Evolutionary conservation across 768 basidiomycete species (phyloP).

Genomic region (Boletus insuetus): DNA sequence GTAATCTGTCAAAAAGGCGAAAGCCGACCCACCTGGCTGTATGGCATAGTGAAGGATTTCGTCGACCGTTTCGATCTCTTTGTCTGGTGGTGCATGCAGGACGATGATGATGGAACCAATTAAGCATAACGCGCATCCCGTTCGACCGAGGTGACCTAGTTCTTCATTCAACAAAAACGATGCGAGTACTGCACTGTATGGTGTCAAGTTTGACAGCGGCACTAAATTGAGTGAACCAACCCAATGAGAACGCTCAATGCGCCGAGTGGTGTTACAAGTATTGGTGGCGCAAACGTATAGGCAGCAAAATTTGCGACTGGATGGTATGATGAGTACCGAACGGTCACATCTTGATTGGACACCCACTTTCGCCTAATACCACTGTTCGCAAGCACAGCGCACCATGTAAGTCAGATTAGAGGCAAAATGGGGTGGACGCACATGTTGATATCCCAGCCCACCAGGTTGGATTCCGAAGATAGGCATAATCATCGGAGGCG

Average conservation of each 20-base stretch:
- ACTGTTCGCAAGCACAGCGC: slow-evolving; percentile 48
- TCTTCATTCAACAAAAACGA: slow-evolving; percentile 92
- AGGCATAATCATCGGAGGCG: slow-evolving; percentile 81
- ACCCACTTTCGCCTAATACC: slow-evolving; percentile 85
- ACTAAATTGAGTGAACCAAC: slow-evolving; percentile 43
- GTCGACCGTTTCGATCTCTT: slow-evolving; percentile 87
- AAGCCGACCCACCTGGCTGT: slow-evolving; percentile 71
- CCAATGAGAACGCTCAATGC: slow-evolving; percentile 95
- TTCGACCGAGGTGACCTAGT: slow-evolving; percentile 86
- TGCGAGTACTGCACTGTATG: slow-evolving; percentile 81
- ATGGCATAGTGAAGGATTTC: slow-evolving; percentile 90
- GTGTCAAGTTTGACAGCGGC: slow-evolving; percentile 6
- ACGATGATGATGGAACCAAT: slow-evolving; percentile 93
- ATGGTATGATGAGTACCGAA: neutral
- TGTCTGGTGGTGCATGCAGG: slow-evolving; percentile 95
- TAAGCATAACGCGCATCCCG: slow-evolving; percentile 81
- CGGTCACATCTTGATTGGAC: neutral
- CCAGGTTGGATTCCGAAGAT: slow-evolving; percentile 92
- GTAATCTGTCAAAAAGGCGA: neutral
- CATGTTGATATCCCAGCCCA: slow-evolving; percentile 94
- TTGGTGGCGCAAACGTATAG: slow-evolving; percentile 96
- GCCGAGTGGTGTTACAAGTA: slow-evolving; percentile 97
- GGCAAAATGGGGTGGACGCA: slow-evolving; percentile 44
- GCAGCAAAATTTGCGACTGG: slow-evolving; percentile 90
- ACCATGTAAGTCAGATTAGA: slow-evolving; percentile 6